Evolutionary conservation across 2,329 filamentous ascomycete species (phyloP).

Genomic region (Hirsutella rhossiliensis): DNA sequence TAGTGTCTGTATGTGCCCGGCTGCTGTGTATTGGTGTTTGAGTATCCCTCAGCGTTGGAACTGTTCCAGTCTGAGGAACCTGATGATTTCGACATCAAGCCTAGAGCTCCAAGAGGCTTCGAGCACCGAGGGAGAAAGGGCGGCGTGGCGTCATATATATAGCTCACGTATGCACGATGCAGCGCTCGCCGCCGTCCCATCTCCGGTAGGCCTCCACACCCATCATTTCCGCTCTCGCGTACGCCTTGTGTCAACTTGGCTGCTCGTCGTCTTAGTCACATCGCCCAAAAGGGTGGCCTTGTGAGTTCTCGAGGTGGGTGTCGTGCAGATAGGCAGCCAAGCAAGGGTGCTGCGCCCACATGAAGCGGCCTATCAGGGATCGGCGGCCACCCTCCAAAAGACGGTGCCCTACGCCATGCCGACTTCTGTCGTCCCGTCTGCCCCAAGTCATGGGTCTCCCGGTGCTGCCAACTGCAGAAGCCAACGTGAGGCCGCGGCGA

Average conservation of each 20-base stretch:
- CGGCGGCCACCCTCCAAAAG: background rate
- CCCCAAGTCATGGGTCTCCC: background rate
- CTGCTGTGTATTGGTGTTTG: background rate
- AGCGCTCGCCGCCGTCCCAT: background rate
- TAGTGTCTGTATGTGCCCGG: conserved; percentile 8
- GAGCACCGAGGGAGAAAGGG: background rate
- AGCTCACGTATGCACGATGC: too few species aligned
- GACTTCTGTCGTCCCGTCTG: background rate
- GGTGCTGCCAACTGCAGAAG: background rate
- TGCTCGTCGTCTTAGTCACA: conserved; percentile 1
- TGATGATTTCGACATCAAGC: too few species aligned
- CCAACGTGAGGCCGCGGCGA: background rate
- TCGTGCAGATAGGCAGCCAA: conserved; percentile 12
- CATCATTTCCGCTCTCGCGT: background rate
- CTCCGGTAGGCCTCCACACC: background rate
- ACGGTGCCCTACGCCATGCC: background rate
- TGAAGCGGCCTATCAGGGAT: conserved; percentile 9
- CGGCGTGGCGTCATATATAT: background rate
- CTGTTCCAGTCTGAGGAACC: too few species aligned
- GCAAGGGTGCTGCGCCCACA: conserved; percentile 9
- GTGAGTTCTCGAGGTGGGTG: conserved; percentile 8
- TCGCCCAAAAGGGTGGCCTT: conserved; percentile 10
- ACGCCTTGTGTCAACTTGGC: conserved; percentile 2
- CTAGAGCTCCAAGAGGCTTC: too few species aligned
- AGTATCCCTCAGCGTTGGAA: too few species aligned